Evolutionary conservation across 2,329 filamentous ascomycete species (phyloP).

Genomic region (Harringtonia aguacate): DNA sequence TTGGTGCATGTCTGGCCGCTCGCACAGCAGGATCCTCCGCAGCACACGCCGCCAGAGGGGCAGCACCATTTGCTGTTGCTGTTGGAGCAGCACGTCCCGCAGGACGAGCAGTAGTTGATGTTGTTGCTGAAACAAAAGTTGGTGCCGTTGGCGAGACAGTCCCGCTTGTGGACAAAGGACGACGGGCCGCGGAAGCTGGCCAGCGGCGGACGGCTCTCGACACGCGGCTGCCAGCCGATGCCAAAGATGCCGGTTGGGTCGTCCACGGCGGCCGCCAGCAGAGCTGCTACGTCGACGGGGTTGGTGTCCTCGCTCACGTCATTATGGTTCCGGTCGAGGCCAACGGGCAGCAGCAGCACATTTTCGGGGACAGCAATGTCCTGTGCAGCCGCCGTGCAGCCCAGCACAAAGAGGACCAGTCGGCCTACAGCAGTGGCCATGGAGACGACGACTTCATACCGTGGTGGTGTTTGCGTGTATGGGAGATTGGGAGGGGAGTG

Average conservation of each 20-base stretch:
- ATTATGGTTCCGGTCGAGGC: too few relatives aligned
- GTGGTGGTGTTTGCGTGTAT: background rate
- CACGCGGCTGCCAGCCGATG: conserved; percentile 6
- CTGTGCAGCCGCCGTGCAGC: too few relatives aligned
- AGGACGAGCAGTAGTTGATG: conserved; percentile 17
- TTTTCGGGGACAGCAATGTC: too few relatives aligned
- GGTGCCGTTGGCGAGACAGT: conserved; percentile 21
- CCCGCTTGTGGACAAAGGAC: conserved; percentile 10
- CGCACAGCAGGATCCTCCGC: conserved; percentile 20
- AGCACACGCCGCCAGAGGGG: conserved; percentile 16
- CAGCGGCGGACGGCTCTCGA: conserved; percentile 13
- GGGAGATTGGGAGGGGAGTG: too few relatives aligned
- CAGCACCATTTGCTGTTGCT: conserved; percentile 16
- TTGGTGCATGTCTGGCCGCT: conserved; percentile 18
- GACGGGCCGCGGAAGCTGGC: conserved; percentile 7
- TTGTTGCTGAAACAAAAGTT: conserved; percentile 21
- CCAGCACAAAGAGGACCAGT: conserved; percentile 7
- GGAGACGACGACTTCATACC: conserved; percentile 5
- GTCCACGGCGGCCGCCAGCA: background rate
- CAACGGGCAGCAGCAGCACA: too few relatives aligned
- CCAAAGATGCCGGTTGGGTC: background rate
- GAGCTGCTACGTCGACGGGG: background rate
- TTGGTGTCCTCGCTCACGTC: background rate
- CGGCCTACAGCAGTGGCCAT: conserved; percentile 9
- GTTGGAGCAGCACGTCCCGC: conserved; percentile 18